Percentiles rank a stretch among this genome's conserved stretches.
Evolutionary conservation across 2,329 filamentous ascomycete species (phyloP).

Genomic region (Paracoccidioides lutzii): DNA sequence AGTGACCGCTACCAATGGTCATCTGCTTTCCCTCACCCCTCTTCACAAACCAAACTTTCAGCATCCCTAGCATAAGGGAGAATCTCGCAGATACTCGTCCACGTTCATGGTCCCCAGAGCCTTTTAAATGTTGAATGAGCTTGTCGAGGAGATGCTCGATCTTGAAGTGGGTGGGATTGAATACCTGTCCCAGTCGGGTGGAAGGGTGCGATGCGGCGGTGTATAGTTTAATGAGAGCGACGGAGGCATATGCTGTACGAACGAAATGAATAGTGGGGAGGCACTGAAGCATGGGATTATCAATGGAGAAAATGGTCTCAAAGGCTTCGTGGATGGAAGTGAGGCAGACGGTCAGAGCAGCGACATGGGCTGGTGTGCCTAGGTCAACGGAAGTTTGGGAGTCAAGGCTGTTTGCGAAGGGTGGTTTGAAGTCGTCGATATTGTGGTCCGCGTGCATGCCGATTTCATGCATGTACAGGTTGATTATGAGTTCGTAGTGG

Average conservation of each 20-base stretch:
- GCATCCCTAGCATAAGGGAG: constrained; percentile 54
- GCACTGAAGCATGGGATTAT: constrained; percentile 45
- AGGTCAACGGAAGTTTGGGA: constrained; percentile 19
- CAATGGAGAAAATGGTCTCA: constrained; percentile 50
- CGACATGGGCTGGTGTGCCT: constrained; percentile 48
- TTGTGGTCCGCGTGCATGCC: constrained; percentile 53
- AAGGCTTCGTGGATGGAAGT: constrained; percentile 54
- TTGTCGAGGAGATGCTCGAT: constrained; percentile 53
- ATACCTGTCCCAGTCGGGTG: constrained; percentile 56
- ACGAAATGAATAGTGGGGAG: constrained; percentile 60
- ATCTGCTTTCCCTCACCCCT: constrained; percentile 29
- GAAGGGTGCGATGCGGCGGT: constrained; percentile 51
- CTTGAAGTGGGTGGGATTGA: constrained; percentile 55
- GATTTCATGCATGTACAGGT: constrained; percentile 64
- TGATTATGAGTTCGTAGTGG: constrained; percentile 53
- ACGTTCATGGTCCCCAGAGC: constrained; percentile 49
- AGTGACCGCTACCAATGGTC: constrained; percentile 5
- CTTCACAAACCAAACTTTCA: constrained; percentile 53
- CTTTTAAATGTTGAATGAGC: constrained; percentile 55
- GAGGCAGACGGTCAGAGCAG: constrained; percentile 54
- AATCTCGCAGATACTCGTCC: constrained; percentile 59
- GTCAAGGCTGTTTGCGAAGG: constrained; percentile 36
- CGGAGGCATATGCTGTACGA: constrained; percentile 56
- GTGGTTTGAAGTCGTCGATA: constrained; percentile 38
- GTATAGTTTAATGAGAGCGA: constrained; percentile 62